phyloP scores from a whole-genome alignment of 2,329 filamentous ascomycete species.

The Pseudogymnoascus destructans region DNA sequence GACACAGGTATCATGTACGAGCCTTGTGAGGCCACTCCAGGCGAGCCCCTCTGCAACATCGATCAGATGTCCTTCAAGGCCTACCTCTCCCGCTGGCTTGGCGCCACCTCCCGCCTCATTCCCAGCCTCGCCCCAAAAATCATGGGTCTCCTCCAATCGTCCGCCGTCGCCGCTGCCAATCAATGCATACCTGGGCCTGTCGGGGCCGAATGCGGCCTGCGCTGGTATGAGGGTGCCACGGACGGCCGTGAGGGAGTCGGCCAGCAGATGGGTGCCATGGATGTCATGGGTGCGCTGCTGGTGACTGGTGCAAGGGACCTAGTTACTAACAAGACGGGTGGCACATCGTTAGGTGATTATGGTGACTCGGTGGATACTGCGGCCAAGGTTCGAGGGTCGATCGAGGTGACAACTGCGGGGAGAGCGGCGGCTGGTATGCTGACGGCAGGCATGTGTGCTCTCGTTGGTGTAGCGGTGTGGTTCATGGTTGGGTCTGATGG shows the following conservation, averaged over 20 bases:
- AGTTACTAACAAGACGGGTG: conserved; percentile 38
- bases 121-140: conserved; percentile 40
- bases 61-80: conserved; percentile 55
- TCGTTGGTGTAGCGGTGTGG: conserved; percentile 11
- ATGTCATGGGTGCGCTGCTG: conserved; percentile 32
- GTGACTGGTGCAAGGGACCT: conserved; percentile 33
- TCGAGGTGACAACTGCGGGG: conserved; percentile 24
- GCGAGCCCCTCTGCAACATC: conserved; percentile 34
- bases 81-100: conserved; percentile 47
- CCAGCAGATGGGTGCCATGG: conserved; percentile 42
- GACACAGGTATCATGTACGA: conserved; percentile 35
- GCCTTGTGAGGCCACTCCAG: conserved; percentile 53
- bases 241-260: conserved; percentile 36
- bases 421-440: conserved; percentile 30
- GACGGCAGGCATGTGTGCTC: conserved; percentile 25
- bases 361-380: conserved; percentile 14
- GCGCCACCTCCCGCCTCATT: conserved; percentile 41
- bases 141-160: conserved; percentile 38
- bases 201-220: conserved; percentile 31
- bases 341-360: conserved; percentile 37
- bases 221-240: conserved; percentile 32
- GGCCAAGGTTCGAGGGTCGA: conserved; percentile 16
- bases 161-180: conserved; percentile 40
- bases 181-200: conserved; percentile 37
- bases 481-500: conserved; percentile 8